These are phyloP conservation scores for Sugiyamaella castrensis DNA, from an alignment of 1,139 yeast genomes.

Conservation along the genomic window DNA sequence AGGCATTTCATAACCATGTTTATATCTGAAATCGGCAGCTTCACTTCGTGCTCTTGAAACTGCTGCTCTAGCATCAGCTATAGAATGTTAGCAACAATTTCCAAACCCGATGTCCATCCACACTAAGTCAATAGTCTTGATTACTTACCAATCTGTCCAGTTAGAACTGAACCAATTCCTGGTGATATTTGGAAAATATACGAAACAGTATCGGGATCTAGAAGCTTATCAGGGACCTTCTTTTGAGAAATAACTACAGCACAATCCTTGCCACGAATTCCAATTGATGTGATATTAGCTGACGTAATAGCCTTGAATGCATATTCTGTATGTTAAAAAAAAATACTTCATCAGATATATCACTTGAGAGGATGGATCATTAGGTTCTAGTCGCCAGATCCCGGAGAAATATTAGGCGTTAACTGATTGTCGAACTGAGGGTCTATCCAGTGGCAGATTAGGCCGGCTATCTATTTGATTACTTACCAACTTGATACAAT, in stretches of 20 bases:
- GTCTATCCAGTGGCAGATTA: too few relatives aligned
- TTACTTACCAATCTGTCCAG: conserved; percentile 72
- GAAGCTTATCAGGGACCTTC: conserved; percentile 90
- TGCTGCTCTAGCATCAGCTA: conserved; percentile 82
- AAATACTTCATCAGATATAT: not conserved
- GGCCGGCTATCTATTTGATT: not conserved
- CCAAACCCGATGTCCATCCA: too few relatives aligned
- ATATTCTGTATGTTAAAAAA: conserved; percentile 51
- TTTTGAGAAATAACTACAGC: conserved; percentile 93
- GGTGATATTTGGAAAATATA: conserved; percentile 81
- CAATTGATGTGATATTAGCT: conserved; percentile 85
- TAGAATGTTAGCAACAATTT: conserved; percentile 2
- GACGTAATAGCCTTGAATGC: conserved; percentile 97
- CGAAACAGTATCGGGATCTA: conserved; percentile 81
- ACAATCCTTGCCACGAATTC: conserved; percentile 80
- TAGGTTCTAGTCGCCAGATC: too few relatives aligned
- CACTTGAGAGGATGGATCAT: too few relatives aligned
- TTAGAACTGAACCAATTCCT: conserved; percentile 84
- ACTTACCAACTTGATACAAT: conserved; percentile 77
- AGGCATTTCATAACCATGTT: conserved; percentile 96
- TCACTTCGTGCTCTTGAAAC: conserved; percentile 89
- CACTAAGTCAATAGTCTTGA: not conserved
- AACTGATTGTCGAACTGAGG: too few relatives aligned
- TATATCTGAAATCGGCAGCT: conserved; percentile 91
- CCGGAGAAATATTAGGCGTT: too few relatives aligned